Base-by-base conservation (phyloP, 164 flowering plant genomes). In the Platanus orientalis region DNA sequence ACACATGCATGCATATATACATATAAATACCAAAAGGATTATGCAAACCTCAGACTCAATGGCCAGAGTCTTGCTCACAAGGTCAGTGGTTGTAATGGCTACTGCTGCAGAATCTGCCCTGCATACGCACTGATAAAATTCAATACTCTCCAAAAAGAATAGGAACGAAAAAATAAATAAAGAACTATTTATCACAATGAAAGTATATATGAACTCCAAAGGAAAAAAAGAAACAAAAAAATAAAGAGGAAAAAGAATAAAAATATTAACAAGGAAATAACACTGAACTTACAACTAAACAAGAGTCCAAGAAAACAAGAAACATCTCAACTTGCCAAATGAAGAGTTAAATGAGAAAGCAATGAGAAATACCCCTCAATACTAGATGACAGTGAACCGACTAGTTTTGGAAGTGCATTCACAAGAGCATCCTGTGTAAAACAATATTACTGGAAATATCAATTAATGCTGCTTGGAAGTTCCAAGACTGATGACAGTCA, bases 51-150 rank as follows among this genome's bases (percentile, higher is more conserved):
- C 73, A 32, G 80, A 72, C 68, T 89, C 90, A 65, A 88, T 61
- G 17, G 99, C 97, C 52, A 94, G 90, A 76, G 97, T 94, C 84
- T 94, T 94, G 80, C 92, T 91, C 27, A 91, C 99, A 47, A 94
- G 93, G 71, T 94, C 99, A 28, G 99, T 94, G 21, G 99, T 94
- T 58, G 97, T 94, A 69, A 94, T 94, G 44, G 99, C 99, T 39
- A 91, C 85, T 42, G 97, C 97, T 23, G 99, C 97, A 60, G 89
- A 83, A 71, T 86, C 92, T 72, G 89, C 96, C 74, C 97, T 94
- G 91, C 70, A 77, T 48, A 75, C 26, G 54, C 44, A 63, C 40
- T 21, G 11, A 61, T 54, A 67, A 49, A 55, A 69, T 44, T 69
- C 32, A 60, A 30, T 62, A 39, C 26, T 7, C 17, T 40, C 32